Evolutionary conservation across 208 protist species (phyloP).

Genomic region (Balamuthia mandrillaris): DNA sequence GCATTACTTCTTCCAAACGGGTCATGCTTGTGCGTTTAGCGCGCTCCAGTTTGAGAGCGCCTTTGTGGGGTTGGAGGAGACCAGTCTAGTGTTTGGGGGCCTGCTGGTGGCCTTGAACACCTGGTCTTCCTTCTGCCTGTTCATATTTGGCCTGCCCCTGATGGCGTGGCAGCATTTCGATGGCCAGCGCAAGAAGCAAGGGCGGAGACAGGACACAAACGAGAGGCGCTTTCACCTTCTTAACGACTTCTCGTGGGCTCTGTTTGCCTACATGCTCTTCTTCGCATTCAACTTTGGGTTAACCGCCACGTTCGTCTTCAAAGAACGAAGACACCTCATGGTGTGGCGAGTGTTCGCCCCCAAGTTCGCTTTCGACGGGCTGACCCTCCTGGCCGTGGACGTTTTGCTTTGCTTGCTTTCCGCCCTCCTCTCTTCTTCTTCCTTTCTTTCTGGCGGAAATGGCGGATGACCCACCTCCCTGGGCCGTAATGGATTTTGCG

Average conservation of each 20-base stretch:
- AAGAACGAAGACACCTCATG: slow-evolving; percentile 56
- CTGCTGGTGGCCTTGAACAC: slow-evolving; percentile 59
- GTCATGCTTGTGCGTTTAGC: slow-evolving; percentile 48
- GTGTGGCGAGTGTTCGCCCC: slow-evolving; percentile 63
- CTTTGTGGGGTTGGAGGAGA: slow-evolving; percentile 56
- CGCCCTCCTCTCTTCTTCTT: background rate
- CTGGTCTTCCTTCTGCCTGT: slow-evolving; percentile 40
- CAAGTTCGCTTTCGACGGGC: slow-evolving; percentile 56
- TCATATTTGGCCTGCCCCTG: slow-evolving; percentile 47
- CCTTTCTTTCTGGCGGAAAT: no score
- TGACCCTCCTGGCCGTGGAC: slow-evolving; percentile 10
- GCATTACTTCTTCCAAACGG: slow-evolving; percentile 43
- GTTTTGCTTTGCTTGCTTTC: slow-evolving; percentile 19
- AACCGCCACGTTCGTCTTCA: slow-evolving; percentile 43
- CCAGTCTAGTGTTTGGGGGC: slow-evolving; percentile 35
- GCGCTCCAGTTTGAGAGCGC: slow-evolving; percentile 53
- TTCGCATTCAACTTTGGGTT: slow-evolving; percentile 37
- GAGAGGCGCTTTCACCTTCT: background rate
- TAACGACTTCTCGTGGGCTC: background rate
- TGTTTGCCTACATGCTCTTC: slow-evolving; percentile 21
- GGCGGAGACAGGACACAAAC: background rate
- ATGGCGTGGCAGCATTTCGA: background rate
- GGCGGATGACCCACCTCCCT: no score
- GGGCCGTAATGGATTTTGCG: no score
- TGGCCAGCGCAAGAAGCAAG: background rate